Base-by-base conservation (phyloP, 2,329 filamentous ascomycete species). In the Curvularia lunata region DNA sequence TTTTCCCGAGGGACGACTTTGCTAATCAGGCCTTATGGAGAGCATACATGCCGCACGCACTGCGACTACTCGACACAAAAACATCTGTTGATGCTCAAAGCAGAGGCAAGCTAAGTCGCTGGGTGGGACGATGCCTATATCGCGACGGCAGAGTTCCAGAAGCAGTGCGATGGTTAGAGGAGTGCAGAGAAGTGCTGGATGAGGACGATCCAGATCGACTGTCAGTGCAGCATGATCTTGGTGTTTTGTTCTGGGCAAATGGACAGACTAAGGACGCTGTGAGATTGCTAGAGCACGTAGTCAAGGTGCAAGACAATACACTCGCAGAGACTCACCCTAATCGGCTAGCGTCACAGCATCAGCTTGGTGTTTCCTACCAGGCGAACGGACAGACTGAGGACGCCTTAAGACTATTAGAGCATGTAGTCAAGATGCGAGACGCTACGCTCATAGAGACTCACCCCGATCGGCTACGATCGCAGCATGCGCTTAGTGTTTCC, bases 11-110 rank as follows among this genome's bases (percentile, higher is more conserved):
- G 9, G 21, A 53, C 18, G 48, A 43, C 19, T 59, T 56, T 50
- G 43, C 23, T 38, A 62, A 65, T 27, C 37, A 50, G 46, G 38
- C 34, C 28, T 21, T 57, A 21, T 63, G 60, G 60, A 60, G 61
- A 37, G 37, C 37, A 51, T 64, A 62, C 52, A 38, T 67, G 42
- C 56, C 58, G 25, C 64, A 67, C 42, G 58, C 52, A 27, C 37
- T 54, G 18, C 51, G 56, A 21, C 38, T 61, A 27, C 51, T 65
- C 18, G 23, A 54, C 6, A 28, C 5, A 45, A 45, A 52, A 32
- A 27, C 19, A 21, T 43, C 38, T 30, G 2, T 5, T 52, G 23
- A 52, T 19, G 37, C 16, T 28, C 21, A 43, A 52, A 32, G 23
- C 16, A 52, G 25, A 27, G 34, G 25, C 12, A 19, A 3, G 37